Evolutionary conservation across 2,329 filamentous ascomycete species (phyloP).

Genomic region (Pochonia chlamydosporia): DNA sequence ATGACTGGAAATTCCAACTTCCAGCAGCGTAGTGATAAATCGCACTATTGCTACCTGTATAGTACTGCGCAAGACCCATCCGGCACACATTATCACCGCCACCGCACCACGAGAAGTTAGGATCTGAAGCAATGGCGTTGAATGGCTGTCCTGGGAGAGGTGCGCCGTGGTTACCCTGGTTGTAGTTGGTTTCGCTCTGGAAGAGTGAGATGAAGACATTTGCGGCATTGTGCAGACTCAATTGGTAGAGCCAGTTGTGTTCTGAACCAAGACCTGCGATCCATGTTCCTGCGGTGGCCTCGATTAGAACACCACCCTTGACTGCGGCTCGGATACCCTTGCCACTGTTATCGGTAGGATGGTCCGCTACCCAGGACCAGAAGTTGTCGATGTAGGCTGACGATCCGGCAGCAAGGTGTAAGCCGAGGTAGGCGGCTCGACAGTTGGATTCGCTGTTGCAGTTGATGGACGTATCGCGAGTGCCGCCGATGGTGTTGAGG

Average conservation of each 20-base stretch:
- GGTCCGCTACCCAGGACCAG: constrained; percentile 40
- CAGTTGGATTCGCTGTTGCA: constrained; percentile 26
- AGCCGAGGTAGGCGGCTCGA: constrained; percentile 39
- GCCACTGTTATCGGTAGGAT: constrained; percentile 39
- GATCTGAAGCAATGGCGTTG: constrained; percentile 28
- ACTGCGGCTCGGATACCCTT: constrained; percentile 35
- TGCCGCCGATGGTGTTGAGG: constrained; percentile 39
- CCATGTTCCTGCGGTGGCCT: constrained; percentile 45
- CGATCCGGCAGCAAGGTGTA: constrained; percentile 38
- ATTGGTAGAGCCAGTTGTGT: constrained; percentile 53
- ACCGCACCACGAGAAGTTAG: constrained; percentile 33
- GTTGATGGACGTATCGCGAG: constrained; percentile 22
- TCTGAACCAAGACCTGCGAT: constrained; percentile 40
- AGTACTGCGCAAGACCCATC: constrained; percentile 24
- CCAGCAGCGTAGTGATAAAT: constrained; percentile 12
- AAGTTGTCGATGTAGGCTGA: constrained; percentile 15
- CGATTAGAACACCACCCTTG: constrained; percentile 41
- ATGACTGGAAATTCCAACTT: constrained; percentile 10
- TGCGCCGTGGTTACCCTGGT: constrained; percentile 24
- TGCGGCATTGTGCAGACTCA: constrained; percentile 42
- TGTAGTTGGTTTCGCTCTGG: constrained; percentile 46
- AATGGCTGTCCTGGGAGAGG: constrained; percentile 31
- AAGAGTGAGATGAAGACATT: constrained; percentile 46
- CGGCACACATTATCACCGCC: constrained; percentile 30
- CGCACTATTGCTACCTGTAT: constrained; percentile 8